Base-by-base conservation (phyloP, 148 eudicot species). In the Tetragonia tetragonoides region DNA sequence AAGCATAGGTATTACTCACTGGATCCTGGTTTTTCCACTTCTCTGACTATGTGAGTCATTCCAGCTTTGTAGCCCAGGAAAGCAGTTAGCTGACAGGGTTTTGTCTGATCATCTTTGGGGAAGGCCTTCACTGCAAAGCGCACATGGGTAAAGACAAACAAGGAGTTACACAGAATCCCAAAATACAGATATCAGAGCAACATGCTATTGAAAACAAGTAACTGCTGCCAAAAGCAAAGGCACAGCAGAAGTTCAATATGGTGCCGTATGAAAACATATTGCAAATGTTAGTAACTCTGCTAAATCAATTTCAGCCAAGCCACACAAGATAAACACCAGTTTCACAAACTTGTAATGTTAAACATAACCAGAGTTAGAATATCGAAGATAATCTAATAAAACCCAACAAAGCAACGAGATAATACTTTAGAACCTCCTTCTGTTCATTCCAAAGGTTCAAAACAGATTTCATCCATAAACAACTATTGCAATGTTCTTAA, bases 21-120 rank as follows among this genome's bases (percentile, higher is more conserved):
- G 67, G 93, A 90, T 70, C 93, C 91, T 40, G 93, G 93, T 68
- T 90, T 90, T 62, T 90, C 93, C 17, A 90, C 93, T 62, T 90
- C 91, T 73, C 91, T 83, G 72, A 90, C 89, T 44, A 90, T 85
- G 79, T 90, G 91, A 69, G 93, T 90, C 91, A 88, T 88, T 23
- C 93, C 93, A 78, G 91, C 91, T 84, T 90, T 90, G 87, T 88
- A 88, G 10, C 91, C 93, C 68, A 90, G 56, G 72, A 90, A 90
- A 74, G 91, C 91, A 66, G 91, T 88, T 11, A 90, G 85, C 86
- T 79, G 87, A 78, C 87, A 85, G 1, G 88, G 84, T 79, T 87
- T 87, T 73, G 67, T 87, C 20, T 80, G 89, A 70, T 88, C 90
- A 85, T 90, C 94, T 81, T 84, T 85, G 16, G 94, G 91, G 79